These are phyloP conservation scores for Endoconidiophora laricicola DNA, from an alignment of 2,329 filamentous ascomycete species.

Conservation along the genomic window DNA sequence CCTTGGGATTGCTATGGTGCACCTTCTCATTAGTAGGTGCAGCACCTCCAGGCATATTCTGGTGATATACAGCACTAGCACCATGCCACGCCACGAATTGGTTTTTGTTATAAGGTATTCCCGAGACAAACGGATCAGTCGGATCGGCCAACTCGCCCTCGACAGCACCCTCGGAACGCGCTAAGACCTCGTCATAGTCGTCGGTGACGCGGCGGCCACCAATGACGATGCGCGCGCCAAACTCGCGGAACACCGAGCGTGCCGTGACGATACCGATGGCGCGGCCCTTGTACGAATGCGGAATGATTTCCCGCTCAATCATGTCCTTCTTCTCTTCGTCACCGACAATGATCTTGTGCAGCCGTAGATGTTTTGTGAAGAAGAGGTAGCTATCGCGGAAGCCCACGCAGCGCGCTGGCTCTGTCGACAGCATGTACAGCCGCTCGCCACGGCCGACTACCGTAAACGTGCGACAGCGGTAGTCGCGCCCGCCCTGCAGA, in stretches of 20 bases:
- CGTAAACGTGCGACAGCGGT: conserved; percentile 89
- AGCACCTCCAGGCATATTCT: conserved; percentile 59
- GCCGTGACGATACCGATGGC: conserved; percentile 95
- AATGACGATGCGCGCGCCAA: conserved; percentile 85
- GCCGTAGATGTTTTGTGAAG: conserved; percentile 91
- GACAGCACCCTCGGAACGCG: conserved; percentile 57
- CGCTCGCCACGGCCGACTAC: conserved; percentile 68
- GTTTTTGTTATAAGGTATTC: conserved; percentile 92
- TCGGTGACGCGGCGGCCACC: conserved; percentile 74
- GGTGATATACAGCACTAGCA: conserved; percentile 89
- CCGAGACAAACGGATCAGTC: conserved; percentile 53
- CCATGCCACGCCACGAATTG: conserved; percentile 98
- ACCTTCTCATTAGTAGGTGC: conserved; percentile 31
- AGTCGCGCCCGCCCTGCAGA: conserved; percentile 70
- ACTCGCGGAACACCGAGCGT: conserved; percentile 90
- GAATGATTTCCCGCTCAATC: conserved; percentile 89
- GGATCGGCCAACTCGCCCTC: conserved; percentile 89
- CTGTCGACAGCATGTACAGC: conserved; percentile 96
- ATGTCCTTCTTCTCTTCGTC: conserved; percentile 95
- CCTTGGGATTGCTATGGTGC: conserved; percentile 49
- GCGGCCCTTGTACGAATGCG: conserved; percentile 94
- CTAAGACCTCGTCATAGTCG: conserved; percentile 71
- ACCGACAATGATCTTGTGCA: conserved; percentile 96
- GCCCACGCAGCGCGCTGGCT: conserved; percentile 88
- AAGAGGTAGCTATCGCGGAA: conserved; percentile 98